Conservation (phyloP, 768 basidiomycete genomes). For the Gloeostereum incarnatum region DNA sequence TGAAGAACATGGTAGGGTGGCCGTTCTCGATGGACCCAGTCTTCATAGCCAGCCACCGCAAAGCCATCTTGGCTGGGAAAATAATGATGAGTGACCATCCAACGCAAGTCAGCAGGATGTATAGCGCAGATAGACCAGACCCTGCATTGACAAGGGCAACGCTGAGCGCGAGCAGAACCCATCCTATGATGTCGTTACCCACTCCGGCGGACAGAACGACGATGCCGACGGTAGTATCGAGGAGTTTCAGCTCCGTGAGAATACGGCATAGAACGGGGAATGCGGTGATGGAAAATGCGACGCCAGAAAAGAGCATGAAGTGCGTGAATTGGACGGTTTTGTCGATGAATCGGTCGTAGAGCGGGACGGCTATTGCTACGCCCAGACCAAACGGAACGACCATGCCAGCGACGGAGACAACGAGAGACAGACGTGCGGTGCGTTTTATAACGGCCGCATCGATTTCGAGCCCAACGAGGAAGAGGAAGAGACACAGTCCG, state of each 20-base stretch:
- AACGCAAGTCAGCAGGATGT: constrained; percentile 70
- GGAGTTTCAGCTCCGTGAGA: constrained; percentile 81
- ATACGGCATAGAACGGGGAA: constrained; percentile 85
- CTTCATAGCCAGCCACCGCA: constrained; percentile 64
- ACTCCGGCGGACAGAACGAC: constrained; percentile 92
- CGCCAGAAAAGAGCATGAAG: constrained; percentile 92
- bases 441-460: constrained; percentile 72
- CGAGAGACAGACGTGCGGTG: constrained; percentile 56
- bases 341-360: constrained; percentile 73
- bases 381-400: constrained; percentile 84
- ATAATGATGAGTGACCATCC: constrained; percentile 77
- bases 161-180: constrained; percentile 83
- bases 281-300: constrained; percentile 84
- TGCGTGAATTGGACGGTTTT: constrained; percentile 56
- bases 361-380: constrained; percentile 45
- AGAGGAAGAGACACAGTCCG: constrained; percentile 81
- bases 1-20: constrained; percentile 82
- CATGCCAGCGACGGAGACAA: constrained; percentile 80
- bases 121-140: constrained; percentile 76
- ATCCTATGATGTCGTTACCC: constrained; percentile 80
- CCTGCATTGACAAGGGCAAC: constrained; percentile 90
- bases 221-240: constrained; percentile 88
- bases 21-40: constrained; percentile 70
- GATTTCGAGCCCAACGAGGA: constrained; percentile 90
- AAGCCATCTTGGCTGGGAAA: constrained; percentile 48